Percentiles rank a stretch among this genome's conserved stretches.
Conservation (phyloP, 202 grass and related monocot genomes). For the Carex sylvatica region DNA sequence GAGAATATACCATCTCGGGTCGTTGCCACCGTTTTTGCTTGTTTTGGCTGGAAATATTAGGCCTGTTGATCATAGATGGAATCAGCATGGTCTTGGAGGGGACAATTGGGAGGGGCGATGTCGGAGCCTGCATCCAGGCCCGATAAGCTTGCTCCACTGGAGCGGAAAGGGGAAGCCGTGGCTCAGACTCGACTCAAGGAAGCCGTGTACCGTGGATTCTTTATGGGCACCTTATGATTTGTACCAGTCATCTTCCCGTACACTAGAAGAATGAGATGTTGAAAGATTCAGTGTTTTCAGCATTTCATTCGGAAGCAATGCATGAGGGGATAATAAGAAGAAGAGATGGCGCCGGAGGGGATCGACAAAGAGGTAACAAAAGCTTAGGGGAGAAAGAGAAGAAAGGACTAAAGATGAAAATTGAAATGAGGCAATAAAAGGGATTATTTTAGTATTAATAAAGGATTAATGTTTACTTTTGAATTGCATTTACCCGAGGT, state of each 20-base stretch:
- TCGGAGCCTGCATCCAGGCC: constrained; percentile 58
- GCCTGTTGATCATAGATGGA: constrained; percentile 85
- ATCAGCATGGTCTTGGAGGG: constrained; percentile 48
- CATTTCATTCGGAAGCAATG: constrained; percentile 7
- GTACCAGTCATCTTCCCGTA: constrained; percentile 54
- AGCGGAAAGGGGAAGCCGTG: constrained; percentile 75
- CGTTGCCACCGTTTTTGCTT: constrained; percentile 79
- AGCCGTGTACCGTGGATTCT: constrained; percentile 59
- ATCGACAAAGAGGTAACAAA: constrained; percentile 12
- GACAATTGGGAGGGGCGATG: constrained; percentile 67
- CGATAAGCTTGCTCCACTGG: constrained; percentile 75
- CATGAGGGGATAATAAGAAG: neutral
- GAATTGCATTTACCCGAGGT: constrained; percentile 7
- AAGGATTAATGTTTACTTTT: constrained; percentile 19
- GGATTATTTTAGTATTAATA: constrained; percentile 20
- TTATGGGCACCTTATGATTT: constrained; percentile 80
- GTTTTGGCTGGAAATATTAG: constrained; percentile 79
- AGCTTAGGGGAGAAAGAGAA: neutral
- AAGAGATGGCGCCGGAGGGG: neutral
- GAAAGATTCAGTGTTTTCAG: neutral
- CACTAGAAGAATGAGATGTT: constrained; percentile 56
- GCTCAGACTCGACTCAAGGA: constrained; percentile 57
- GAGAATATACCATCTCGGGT: constrained; percentile 85
- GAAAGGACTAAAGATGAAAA: constrained; percentile 19
- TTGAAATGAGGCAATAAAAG: constrained; percentile 27